These are phyloP conservation scores for Malus sylvestris DNA, from an alignment of 306 rosid species.

Conservation along the genomic window DNA sequence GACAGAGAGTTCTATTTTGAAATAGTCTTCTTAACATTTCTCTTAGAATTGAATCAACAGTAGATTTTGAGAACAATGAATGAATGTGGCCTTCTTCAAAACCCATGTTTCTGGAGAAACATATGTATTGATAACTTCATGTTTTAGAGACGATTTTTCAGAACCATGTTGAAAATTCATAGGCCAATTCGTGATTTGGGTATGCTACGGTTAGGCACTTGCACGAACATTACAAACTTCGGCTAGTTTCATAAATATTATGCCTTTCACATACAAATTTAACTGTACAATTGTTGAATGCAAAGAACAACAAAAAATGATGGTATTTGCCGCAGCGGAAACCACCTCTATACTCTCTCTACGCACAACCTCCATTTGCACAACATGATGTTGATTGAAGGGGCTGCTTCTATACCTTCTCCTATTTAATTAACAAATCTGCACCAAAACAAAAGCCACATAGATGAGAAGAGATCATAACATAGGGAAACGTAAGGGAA, in stretches of 20 bases:
- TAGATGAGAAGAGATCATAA: neutral
- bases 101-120: too few species aligned
- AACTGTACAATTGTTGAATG: slow-evolving; percentile 22
- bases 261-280: neutral
- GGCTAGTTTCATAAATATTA: neutral
- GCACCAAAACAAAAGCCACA: neutral
- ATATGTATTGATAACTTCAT: too few species aligned
- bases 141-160: too few species aligned
- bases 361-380: slow-evolving; percentile 6
- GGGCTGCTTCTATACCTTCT: neutral
- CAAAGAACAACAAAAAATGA: neutral
- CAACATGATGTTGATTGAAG: neutral
- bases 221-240: neutral
- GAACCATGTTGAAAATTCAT: too few species aligned
- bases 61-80: too few species aligned
- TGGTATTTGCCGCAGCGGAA: neutral
- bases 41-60: too few species aligned
- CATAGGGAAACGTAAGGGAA: neutral
- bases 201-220: too few species aligned
- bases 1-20: too few species aligned
- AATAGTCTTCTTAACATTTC: too few species aligned
- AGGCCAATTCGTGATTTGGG: too few species aligned
- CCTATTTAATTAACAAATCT: neutral
- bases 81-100: too few species aligned
- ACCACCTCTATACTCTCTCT: neutral